Base-by-base conservation (phyloP, 352 stramenopile species). In the Globisporangium heterothallicum region DNA sequence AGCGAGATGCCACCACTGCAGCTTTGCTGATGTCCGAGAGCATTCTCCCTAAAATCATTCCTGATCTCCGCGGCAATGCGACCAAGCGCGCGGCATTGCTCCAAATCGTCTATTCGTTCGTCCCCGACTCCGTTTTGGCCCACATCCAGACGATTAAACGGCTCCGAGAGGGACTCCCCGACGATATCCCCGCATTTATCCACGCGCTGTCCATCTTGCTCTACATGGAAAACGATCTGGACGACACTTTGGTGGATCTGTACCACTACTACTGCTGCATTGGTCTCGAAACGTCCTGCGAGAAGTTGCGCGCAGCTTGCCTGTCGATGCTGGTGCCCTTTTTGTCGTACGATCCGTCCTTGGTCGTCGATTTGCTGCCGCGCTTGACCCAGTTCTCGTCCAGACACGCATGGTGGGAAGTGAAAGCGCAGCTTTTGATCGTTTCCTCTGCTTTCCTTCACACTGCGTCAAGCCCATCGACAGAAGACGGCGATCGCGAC, bases 181-280 rank as follows among this genome's bases (percentile, higher is more conserved):
- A 82, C 29, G 65, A 91, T 24, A 82, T 90, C n/a, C 64, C 68
- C 19, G 52, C 88, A 2, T 94, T 95, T 43, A 72, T 94, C 7
- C 79, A 92, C 56, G 66, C 69, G 45, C 63, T 95, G 0, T 66
- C 75, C 3, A 74, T 93, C 14, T 51, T 90, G 38, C 56, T 94
- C 32, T 72, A 66, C 42, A 78, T 94, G 64, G 84, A 95, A 53
- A 68, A 14, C 5, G 66, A 82, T 16, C 56, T 93, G 16, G 74
- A 91, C 57, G 75, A 83, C 14, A 80, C 75, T 16, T 59, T 95
- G 10, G 63, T 86, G 22, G 85, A 95, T 38, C 54, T 94, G 41
- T 95, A 95, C 35, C 63, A 89, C 44, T 95, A 95, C 61, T 95
- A 95, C 58, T 88, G 70, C 59, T 86, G 79, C 63, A 94, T 94